Base-by-base conservation (phyloP, 2,329 filamentous ascomycete genomes). In the Cephalotrichum gorgonifer region DNA sequence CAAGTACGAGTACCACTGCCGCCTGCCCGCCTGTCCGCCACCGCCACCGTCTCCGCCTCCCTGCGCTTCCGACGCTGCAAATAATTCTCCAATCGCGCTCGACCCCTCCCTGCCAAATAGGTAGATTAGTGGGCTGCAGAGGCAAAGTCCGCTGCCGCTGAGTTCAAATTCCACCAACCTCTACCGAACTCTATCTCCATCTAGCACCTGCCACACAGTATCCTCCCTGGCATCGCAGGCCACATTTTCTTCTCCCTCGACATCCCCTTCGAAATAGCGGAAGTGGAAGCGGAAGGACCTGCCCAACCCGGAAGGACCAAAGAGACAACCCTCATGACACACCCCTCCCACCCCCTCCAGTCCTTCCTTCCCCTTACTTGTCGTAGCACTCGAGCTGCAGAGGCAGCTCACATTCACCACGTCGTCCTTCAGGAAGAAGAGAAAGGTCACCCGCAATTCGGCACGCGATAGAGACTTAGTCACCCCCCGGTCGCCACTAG, bases 361-460 rank as follows among this genome's bases (percentile, higher is more conserved):
- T 45, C 43, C 30, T 17, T 44, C 44, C 35, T 45, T 35, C 11
- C 31, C n/a, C n/a, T 28, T 49, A 35, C 43, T 46, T 39, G 42
- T 33, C 35, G 46, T 49, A 48, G 55, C 51, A 56, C 61, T 59
- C 66, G 77, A 81, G 77, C 77, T 81, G 77, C 77, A 59, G 58
- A 64, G 64, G 79, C 79, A 82, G 80, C 80, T 83, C 80, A 69
- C 74, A 65, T 72, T 76, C 80, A 84, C 75, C 67, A 84, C 80
- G 80, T 83, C 79, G 79, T 83, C 78, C 72, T 74, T 70, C n/a
- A n/a, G n/a, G 75, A 84, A 83, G 79, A 84, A 83, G 79, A 75
- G 79, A 74, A 83, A 79, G 76, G 76, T 83, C 51, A 54, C 67
- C 61, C 74, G 71, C 57, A 69, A 66, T 61, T 63, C 66, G 54